phyloP scores from a whole-genome alignment of 2,329 filamentous ascomycete species.

The Basipetospora chlamydospora region DNA sequence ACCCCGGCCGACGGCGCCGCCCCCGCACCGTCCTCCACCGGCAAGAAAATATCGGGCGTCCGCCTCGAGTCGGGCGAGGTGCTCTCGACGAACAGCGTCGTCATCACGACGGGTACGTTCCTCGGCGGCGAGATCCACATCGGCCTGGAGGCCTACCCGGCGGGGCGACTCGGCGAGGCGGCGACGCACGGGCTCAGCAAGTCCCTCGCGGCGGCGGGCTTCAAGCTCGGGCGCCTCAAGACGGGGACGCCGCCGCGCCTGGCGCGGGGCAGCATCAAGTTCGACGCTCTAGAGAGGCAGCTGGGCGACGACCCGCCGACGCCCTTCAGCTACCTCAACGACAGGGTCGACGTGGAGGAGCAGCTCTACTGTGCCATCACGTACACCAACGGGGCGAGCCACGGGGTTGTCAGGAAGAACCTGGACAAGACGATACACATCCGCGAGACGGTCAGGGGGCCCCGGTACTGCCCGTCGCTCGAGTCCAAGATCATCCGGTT shows the following conservation, averaged over 20 bases:
- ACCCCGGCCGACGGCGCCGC: slow-evolving; percentile 42
- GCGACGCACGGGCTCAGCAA: slow-evolving; percentile 88
- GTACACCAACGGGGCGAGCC: slow-evolving; percentile 69
- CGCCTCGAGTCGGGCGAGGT: slow-evolving; percentile 77
- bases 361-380: slow-evolving; percentile 82
- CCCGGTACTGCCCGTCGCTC: slow-evolving; percentile 86
- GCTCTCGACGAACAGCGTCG: slow-evolving; percentile 63
- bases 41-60: slow-evolving; percentile 58
- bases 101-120: slow-evolving; percentile 96
- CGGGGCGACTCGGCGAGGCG: slow-evolving; percentile 85
- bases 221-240: slow-evolving; percentile 79
- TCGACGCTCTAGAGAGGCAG: slow-evolving; percentile 54
- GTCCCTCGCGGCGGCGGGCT: slow-evolving; percentile 75
- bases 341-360: slow-evolving; percentile 58
- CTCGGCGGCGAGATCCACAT: slow-evolving; percentile 94
- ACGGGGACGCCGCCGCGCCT: slow-evolving; percentile 89
- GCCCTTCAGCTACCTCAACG: slow-evolving; percentile 86
- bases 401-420: slow-evolving; percentile 73
- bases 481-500: slow-evolving; percentile 92
- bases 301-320: slow-evolving; percentile 70
- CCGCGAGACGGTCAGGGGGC: slow-evolving; percentile 84
- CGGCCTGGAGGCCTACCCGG: slow-evolving; percentile 67
- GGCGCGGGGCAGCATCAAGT: slow-evolving; percentile 71
- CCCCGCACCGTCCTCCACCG: slow-evolving; percentile 14
- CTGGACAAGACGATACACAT: slow-evolving; percentile 96